These are phyloP conservation scores for Brettanomyces naardenensis DNA, from an alignment of 805 yeast species.

Conservation along the genomic window DNA sequence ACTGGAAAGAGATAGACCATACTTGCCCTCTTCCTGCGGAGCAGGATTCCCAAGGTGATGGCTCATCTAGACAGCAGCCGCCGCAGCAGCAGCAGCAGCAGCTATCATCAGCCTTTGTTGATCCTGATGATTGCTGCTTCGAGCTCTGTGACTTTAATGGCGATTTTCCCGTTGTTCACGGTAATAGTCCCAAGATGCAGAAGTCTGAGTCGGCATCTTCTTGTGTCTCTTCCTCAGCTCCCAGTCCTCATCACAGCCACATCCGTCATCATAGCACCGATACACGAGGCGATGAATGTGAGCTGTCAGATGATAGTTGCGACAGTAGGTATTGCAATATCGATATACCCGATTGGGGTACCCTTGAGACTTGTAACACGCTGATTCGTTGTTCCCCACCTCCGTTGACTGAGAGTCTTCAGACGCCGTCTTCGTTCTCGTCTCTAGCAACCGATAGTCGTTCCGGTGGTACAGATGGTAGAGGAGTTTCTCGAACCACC, in stretches of 20 bases:
- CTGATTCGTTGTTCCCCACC: constrained; percentile 2
- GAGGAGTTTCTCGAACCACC: too few species aligned
- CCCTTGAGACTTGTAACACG: constrained; percentile 1
- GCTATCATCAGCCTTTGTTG: neutral
- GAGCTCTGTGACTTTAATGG: constrained; percentile 6
- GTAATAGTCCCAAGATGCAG: neutral
- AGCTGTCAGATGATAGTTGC: constrained; percentile 5
- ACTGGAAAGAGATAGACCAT: constrained; percentile 1
- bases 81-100: neutral
- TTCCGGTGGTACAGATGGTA: neutral
- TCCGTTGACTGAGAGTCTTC: neutral
- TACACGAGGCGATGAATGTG: constrained; percentile 1
- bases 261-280: neutral
- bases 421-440: constrained; percentile 1
- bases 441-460: neutral
- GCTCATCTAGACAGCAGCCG: neutral
- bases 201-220: neutral
- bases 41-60: neutral
- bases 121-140: constrained; percentile 4
- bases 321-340: neutral
- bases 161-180: neutral
- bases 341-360: constrained; percentile 1
- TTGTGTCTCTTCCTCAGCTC: neutral
- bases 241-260: constrained; percentile 3
- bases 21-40: neutral